These are phyloP conservation scores for Kwoniella pini DNA, from an alignment of 768 basidiomycete species.

Conservation along the genomic window DNA sequence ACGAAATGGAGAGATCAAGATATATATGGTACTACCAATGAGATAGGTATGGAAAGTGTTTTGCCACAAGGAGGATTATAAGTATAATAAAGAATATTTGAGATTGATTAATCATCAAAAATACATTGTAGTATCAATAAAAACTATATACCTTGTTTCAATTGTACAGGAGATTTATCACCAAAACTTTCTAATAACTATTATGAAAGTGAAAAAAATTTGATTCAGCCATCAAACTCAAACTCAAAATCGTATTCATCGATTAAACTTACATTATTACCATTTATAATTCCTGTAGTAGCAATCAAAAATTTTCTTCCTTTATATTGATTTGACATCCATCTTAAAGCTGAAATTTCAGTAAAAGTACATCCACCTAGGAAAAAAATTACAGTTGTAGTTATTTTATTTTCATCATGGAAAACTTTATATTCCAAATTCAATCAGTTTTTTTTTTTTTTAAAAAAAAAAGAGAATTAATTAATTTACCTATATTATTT, in stretches of 20 bases:
- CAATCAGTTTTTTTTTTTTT: background rate
- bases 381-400: constrained; percentile 92
- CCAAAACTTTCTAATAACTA: constrained; percentile 28
- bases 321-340: constrained; percentile 81
- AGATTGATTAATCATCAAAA: too few relatives aligned
- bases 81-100: too few relatives aligned
- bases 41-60: constrained; percentile 15
- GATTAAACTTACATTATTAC: constrained; percentile 57
- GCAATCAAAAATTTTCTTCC: constrained; percentile 86
- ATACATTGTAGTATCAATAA: too few relatives aligned
- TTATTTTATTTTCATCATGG: constrained; percentile 62
- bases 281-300: constrained; percentile 87
- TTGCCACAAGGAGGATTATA: constrained; percentile 31
- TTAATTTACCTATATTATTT: constrained; percentile 14
- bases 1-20: constrained; percentile 38
- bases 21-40: background rate
- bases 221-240: too few relatives aligned
- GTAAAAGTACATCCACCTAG: constrained; percentile 96
- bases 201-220: too few relatives aligned
- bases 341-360: constrained; percentile 91
- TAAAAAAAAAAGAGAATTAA: background rate
- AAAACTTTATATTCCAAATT: constrained; percentile 29
- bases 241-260: too few relatives aligned
- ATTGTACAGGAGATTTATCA: constrained; percentile 29
- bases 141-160: constrained; percentile 16